Conservation (phyloP, 2,329 filamentous ascomycete species). For the Colletotrichum echinochloae region DNA sequence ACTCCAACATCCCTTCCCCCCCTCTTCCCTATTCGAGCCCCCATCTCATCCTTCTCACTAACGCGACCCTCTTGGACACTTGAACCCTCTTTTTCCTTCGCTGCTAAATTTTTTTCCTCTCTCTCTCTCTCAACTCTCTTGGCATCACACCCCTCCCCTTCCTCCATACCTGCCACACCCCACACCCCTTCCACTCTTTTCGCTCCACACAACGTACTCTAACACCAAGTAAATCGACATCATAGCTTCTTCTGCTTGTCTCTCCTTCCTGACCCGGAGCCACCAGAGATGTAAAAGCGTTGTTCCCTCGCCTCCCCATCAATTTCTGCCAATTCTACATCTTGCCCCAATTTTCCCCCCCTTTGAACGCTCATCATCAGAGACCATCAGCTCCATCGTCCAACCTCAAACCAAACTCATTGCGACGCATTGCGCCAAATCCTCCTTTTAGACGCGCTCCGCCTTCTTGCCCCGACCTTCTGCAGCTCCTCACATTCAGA, state of each 20-base stretch:
- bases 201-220: slow-evolving; percentile 40
- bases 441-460: slow-evolving; percentile 30
- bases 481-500: slow-evolving; percentile 18
- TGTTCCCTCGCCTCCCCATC: slow-evolving; percentile 42
- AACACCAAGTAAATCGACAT: slow-evolving; percentile 41
- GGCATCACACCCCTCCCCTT: slow-evolving; percentile 1
- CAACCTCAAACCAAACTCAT: slow-evolving; percentile 33
- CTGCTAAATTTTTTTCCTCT: neutral
- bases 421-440: slow-evolving; percentile 16
- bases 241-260: slow-evolving; percentile 42
- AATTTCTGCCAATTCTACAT: slow-evolving; percentile 24
- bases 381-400: slow-evolving; percentile 39
- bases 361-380: slow-evolving; percentile 39
- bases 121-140: neutral
- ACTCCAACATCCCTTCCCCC: slow-evolving; percentile 3
- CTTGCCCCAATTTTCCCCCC: slow-evolving; percentile 34
- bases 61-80: slow-evolving; percentile 31
- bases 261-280: slow-evolving; percentile 40
- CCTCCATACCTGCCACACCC: neutral
- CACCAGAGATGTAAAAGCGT: slow-evolving; percentile 43
- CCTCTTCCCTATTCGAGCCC: slow-evolving; percentile 17
- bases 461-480: slow-evolving; percentile 35
- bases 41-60: slow-evolving; percentile 27
- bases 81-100: slow-evolving; percentile 27
- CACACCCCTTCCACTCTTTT: slow-evolving; percentile 16